Conservation (phyloP, 352 stramenopile species). For the Phytopythium kandeliae region DNA sequence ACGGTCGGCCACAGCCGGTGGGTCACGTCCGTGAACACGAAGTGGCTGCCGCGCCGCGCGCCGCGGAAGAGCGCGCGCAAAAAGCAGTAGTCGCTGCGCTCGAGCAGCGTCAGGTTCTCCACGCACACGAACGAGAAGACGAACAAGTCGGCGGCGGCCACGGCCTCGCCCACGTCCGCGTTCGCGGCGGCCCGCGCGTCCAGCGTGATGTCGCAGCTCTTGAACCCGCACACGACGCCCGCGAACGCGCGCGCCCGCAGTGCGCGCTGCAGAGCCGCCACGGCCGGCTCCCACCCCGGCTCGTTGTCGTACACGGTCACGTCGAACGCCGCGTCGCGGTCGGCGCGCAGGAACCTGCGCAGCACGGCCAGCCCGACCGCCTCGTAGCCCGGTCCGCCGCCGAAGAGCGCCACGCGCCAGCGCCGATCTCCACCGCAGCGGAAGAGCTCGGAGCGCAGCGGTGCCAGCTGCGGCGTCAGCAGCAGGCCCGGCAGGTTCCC, state of each 20-base stretch:
- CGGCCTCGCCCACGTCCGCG: slow-evolving; percentile 15
- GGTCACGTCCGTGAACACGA: slow-evolving; percentile 68
- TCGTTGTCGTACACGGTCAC: slow-evolving; percentile 71
- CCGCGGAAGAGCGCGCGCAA: slow-evolving; percentile 41
- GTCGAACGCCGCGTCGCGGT: slow-evolving; percentile 30
- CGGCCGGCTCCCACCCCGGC: slow-evolving; percentile 40
- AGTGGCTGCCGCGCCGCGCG: slow-evolving; percentile 30
- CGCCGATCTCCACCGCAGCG: slow-evolving; percentile 3
- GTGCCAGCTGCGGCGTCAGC: slow-evolving; percentile 39
- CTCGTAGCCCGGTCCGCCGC: slow-evolving; percentile 57
- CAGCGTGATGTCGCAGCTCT: slow-evolving; percentile 58
- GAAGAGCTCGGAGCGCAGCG: slow-evolving; percentile 52
- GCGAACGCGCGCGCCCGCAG: slow-evolving; percentile 16
- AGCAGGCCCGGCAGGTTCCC: slow-evolving; percentile 58
- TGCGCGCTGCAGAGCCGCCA: slow-evolving; percentile 25
- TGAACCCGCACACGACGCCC: slow-evolving; percentile 31
- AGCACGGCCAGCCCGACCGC: slow-evolving; percentile 48
- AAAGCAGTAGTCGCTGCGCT: slow-evolving; percentile 39
- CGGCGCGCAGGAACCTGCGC: slow-evolving; percentile 41
- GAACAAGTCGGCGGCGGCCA: slow-evolving; percentile 33
- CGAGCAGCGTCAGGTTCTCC: slow-evolving; percentile 57
- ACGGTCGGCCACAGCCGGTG: slow-evolving; percentile 66
- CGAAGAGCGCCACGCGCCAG: slow-evolving; percentile 54
- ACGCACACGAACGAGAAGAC: slow-evolving; percentile 73
- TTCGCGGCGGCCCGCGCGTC: slow-evolving; percentile 34